These are phyloP conservation scores for Gonium pectorale DNA, from an alignment of 139 green algal genomes.

Conservation along the genomic window DNA sequence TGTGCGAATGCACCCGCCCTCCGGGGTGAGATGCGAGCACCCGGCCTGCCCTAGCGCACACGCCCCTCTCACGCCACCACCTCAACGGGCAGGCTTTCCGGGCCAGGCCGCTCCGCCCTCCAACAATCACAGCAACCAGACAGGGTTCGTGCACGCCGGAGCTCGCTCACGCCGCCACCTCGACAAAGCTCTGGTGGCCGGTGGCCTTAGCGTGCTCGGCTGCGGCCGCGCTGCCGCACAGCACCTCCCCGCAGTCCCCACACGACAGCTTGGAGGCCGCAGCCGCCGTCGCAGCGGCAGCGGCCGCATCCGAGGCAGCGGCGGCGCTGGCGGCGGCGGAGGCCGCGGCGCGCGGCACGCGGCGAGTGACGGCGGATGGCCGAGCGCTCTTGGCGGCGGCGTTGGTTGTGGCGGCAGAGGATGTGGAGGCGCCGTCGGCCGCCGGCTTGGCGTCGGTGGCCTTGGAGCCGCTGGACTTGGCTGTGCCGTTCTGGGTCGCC, in stretches of 20 bases:
- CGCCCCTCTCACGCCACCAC: too few relatives aligned
- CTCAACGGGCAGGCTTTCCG: too few relatives aligned
- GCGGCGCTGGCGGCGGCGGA: background rate
- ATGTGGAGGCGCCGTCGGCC: background rate
- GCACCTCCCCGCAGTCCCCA: conserved; percentile 26
- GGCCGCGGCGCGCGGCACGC: too few relatives aligned
- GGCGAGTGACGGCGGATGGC: background rate
- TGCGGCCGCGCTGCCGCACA: conserved; percentile 16
- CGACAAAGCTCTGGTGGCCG: conserved; percentile 42
- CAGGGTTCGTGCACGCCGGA: too few relatives aligned
- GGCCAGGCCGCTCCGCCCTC: too few relatives aligned
- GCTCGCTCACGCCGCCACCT: background rate
- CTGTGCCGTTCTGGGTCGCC: conserved; percentile 25
- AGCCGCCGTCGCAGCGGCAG: background rate
- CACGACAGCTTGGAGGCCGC: conserved; percentile 32
- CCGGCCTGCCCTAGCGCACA: too few relatives aligned
- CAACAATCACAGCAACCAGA: too few relatives aligned
- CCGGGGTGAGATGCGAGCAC: too few relatives aligned
- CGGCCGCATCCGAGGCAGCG: conserved; percentile 6
- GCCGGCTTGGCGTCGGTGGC: background rate
- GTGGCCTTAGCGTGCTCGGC: conserved; percentile 40
- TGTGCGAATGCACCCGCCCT: too few relatives aligned
- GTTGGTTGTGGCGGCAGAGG: background rate
- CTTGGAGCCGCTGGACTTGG: background rate
- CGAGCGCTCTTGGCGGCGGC: background rate